Base-by-base conservation (phyloP, 305 asterid species). In the Fraxinus ornus region DNA sequence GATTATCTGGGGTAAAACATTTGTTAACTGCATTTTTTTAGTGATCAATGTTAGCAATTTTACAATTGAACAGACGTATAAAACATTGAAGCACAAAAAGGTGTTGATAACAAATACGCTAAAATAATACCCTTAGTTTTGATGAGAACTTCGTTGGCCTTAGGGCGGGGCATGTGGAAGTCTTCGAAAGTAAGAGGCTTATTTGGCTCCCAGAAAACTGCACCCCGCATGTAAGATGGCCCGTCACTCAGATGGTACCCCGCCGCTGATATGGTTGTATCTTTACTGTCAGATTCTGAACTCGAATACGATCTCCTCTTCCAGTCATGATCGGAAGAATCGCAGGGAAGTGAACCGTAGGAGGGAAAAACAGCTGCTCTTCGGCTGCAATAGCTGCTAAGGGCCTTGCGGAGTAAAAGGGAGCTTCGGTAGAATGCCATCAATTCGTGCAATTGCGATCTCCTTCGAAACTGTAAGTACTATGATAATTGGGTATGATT, bases 101-200 rank as follows among this genome's bases (percentile, higher is more conserved):
- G n/a, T 30, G 3, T 5, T 13, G 19, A 68, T 4, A 30, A 70
- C 41, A 70, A 70, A 28, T 70, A 70, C 75, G 6, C 4, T 5
- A 70, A 70, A 13, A 77, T 83, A 28, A 77, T 83, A 93, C 99
- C 99, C 89, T 95, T 95, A 76, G 99, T 95, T 91, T 91, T 94
- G 86, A 95, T 83, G 76, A 95, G 97, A 82, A 95, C 71, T 87
- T 95, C 99, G 81, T 93, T 90, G 64, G 88, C 93, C 84, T 93
- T 95, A 57, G 99, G 99, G 24, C 98, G 98, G 60, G 99, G 99
- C 94, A 95, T 95, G 79, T 90, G 90, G 68, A 95, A 92, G 39
- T 94, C 98, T 85, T 94, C 98, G 78, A 94, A 89, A 39, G 92
- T 92, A 60, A 94, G 88, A 37, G 99, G 97, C 64, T 94, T 89